Evolutionary conservation across 176 grass and related monocot species (phyloP).

Genomic region (Raddia guianensis): DNA sequence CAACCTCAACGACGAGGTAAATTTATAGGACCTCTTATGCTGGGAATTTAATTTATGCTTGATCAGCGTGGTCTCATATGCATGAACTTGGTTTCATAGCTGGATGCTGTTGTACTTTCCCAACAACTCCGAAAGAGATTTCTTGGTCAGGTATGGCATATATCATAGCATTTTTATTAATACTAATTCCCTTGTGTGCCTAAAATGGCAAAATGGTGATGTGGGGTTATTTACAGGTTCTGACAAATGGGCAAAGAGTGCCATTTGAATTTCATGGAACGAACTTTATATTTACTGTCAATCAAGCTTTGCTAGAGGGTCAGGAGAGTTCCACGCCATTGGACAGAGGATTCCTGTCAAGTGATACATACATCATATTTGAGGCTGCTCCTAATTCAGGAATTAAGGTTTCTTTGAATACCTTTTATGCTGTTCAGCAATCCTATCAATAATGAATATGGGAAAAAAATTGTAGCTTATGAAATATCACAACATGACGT

Average conservation of each 20-base stretch:
- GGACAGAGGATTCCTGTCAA: constrained; percentile 79
- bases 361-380: constrained; percentile 92
- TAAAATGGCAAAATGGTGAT: not conserved
- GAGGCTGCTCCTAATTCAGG: constrained; percentile 87
- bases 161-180: not conserved
- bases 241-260: constrained; percentile 86
- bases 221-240: constrained; percentile 53
- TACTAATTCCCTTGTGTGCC: not conserved
- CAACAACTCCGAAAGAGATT: constrained; percentile 90
- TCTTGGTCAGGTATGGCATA: constrained; percentile 65
- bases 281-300: constrained; percentile 88
- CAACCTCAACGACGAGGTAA: constrained; percentile 70
- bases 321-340: constrained; percentile 70
- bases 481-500: not conserved
- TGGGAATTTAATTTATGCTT: constrained; percentile 10
- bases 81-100: constrained; percentile 48
- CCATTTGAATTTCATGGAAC: constrained; percentile 94
- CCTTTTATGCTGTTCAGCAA: not conserved
- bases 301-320: constrained; percentile 85
- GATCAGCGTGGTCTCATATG: constrained; percentile 37
- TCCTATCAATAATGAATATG: too few relatives aligned
- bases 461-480: not conserved
- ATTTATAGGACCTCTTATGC: constrained; percentile 16
- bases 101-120: constrained; percentile 90
- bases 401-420: constrained; percentile 78